Conservation (phyloP, 495 filamentous ascomycete species). For the Wilcoxina mikolae region DNA sequence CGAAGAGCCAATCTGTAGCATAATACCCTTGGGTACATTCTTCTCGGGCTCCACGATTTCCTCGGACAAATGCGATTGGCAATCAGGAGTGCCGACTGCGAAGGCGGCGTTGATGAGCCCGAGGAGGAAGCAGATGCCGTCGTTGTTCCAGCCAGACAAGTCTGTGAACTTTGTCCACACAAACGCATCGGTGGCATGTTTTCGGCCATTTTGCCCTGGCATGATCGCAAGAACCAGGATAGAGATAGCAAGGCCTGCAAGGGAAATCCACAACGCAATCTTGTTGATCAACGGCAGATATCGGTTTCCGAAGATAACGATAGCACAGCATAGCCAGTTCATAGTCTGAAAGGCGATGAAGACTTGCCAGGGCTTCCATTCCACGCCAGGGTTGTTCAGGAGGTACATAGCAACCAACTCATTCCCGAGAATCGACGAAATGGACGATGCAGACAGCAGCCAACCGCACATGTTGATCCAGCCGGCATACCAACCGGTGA, state of each 20-base stretch:
- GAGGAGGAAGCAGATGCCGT: slow-evolving; percentile 62
- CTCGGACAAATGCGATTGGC: slow-evolving; percentile 64
- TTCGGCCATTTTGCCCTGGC: slow-evolving; percentile 37
- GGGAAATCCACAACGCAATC: slow-evolving; percentile 52
- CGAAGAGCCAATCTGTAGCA: slow-evolving; percentile 43
- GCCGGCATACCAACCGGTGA: slow-evolving; percentile 62
- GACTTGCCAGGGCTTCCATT: slow-evolving; percentile 53
- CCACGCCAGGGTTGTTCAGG: slow-evolving; percentile 50
- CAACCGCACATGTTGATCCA: slow-evolving; percentile 73
- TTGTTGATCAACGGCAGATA: slow-evolving; percentile 51
- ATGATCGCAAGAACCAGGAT: slow-evolving; percentile 62
- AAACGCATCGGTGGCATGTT: slow-evolving; percentile 41
- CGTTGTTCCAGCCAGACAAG: slow-evolving; percentile 48
- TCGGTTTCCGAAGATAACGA: slow-evolving; percentile 56
- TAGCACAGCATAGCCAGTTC: slow-evolving; percentile 48
- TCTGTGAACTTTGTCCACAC: slow-evolving; percentile 56
- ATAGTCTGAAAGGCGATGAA: slow-evolving; percentile 55
- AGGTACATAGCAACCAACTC: slow-evolving; percentile 58
- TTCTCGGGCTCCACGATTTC: slow-evolving; percentile 54
- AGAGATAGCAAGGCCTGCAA: slow-evolving; percentile 53
- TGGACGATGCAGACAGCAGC: slow-evolving; percentile 48
- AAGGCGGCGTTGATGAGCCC: slow-evolving; percentile 81
- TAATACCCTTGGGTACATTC: slow-evolving; percentile 51
- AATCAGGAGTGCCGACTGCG: slow-evolving; percentile 66
- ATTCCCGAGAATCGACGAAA: slow-evolving; percentile 52